Conservation (phyloP, 2,329 filamentous ascomycete genomes). For the Cryphonectria nitschkei region DNA sequence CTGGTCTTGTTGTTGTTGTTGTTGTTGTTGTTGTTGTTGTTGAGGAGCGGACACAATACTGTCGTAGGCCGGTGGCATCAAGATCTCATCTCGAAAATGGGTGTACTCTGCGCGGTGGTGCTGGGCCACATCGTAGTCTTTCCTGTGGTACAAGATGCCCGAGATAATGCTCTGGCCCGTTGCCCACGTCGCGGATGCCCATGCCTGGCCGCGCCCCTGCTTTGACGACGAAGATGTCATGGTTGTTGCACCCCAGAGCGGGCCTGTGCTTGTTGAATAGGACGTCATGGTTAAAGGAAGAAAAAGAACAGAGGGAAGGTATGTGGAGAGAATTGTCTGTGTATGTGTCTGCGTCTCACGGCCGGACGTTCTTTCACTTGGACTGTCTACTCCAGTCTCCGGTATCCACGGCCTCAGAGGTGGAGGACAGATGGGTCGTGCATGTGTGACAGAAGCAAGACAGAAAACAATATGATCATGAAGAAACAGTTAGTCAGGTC, state of each 20-base stretch:
- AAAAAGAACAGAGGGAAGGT: too few species aligned
- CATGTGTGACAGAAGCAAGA: background rate
- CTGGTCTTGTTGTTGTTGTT: background rate
- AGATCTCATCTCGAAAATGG: slow-evolving; percentile 18
- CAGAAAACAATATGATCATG: background rate
- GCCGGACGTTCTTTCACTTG: background rate
- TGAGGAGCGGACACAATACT: slow-evolving; percentile 15
- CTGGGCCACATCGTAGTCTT: slow-evolving; percentile 15
- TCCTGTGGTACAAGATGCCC: slow-evolving; percentile 25
- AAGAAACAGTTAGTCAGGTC: background rate
- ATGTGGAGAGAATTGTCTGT: too few species aligned
- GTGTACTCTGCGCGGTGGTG: slow-evolving; percentile 20
- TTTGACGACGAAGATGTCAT: slow-evolving; percentile 23
- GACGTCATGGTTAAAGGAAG: slow-evolving; percentile 21
- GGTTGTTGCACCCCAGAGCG: slow-evolving; percentile 24
- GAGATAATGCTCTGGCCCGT: slow-evolving; percentile 27
- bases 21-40: background rate
- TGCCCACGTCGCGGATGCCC: slow-evolving; percentile 27
- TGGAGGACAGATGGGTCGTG: background rate
- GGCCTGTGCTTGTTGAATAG: slow-evolving; percentile 19
- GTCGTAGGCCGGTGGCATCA: slow-evolving; percentile 21
- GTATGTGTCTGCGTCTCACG: too few species aligned
- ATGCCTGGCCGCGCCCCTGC: slow-evolving; percentile 23
- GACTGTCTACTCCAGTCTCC: background rate
- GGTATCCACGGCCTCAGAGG: background rate